phyloP scores from a whole-genome alignment of 768 basidiomycete species.

The Hydnum rufescens region DNA sequence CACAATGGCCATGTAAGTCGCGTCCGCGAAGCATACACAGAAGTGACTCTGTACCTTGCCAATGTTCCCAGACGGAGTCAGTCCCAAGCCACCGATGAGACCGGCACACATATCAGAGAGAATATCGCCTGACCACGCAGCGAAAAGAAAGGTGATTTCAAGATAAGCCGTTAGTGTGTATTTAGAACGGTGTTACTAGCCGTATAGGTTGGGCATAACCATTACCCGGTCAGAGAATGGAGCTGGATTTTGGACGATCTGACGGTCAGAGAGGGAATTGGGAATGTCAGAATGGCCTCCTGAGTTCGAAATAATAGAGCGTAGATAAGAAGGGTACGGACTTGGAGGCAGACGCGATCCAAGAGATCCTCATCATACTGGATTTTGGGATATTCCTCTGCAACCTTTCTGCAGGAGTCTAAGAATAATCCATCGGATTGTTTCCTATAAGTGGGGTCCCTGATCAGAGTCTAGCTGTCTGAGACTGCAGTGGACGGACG shows the following conservation, averaged over 20 bases:
- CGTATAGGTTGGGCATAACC: constrained; percentile 99
- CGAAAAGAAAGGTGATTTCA: background rate
- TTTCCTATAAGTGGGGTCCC: constrained; percentile 41
- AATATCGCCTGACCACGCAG: constrained; percentile 61
- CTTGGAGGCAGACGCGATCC: constrained; percentile 89
- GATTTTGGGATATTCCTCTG: constrained; percentile 87
- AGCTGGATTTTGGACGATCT: constrained; percentile 82
- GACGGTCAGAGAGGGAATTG: background rate
- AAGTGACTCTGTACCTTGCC: constrained; percentile 42
- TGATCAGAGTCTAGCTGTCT: background rate
- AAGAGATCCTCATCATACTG: constrained; percentile 92
- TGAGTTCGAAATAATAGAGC: background rate
- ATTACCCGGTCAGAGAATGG: constrained; percentile 94
- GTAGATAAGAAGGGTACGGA: constrained; percentile 21
- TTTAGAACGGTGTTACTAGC: constrained; percentile 13
- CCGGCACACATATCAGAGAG: constrained; percentile 98
- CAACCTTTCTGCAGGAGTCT: constrained; percentile 87
- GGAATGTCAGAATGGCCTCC: background rate
- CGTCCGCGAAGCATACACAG: background rate
- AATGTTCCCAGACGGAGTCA: constrained; percentile 96
- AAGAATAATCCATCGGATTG: constrained; percentile 99
- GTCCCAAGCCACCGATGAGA: constrained; percentile 89
- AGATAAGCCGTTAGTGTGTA: background rate
- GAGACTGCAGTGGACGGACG: constrained; percentile 15
- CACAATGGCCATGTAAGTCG: no score